Base-by-base conservation (phyloP, 2,329 filamentous ascomycete genomes). In the Phoma sp. region DNA sequence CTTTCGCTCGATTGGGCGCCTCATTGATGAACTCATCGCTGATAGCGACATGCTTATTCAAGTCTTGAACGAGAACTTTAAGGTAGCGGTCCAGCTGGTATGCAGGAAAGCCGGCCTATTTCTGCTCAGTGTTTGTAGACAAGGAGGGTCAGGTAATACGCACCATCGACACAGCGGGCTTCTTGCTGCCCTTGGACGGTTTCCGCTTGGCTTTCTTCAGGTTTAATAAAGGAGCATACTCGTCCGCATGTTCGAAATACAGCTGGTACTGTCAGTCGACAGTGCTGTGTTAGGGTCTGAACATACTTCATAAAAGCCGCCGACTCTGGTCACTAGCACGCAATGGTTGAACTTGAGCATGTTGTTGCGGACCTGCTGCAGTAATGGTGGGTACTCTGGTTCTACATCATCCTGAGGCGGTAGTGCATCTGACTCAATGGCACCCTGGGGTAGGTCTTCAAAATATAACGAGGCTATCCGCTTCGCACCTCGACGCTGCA, bases 241-340 rank as follows among this genome's bases (percentile, higher is more conserved):
- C 88, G 55, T 96, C 90, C 10, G 96, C 95, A 73, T 99, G 93
- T 67, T 96, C 90, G 74, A 98, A 96, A 78, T 99, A 99, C 55
- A 99, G 80, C 84, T 76, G 24, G 4, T 40, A 21, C 22, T 13
- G 43, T 68, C 43, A 69, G 59, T 48, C n/a, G 43, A n/a, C 6
- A 19, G 51, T 17, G 43, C 6, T 40, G 60, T 58, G 19, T 38
- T 25, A 32, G 33, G 17, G 27, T 21, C 24, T 21, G 27, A 4
- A 40, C 68, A 39, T 75, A 82, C 82, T 77, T 99, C 95, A 76
- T 98, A 99, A 77, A 99, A 99, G 57, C 93, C 89, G 51, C 95
- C 95, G 25, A 99, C 92, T 52, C 94, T 86, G 4, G 95, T 99
- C 56, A 99, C 79, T 7, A 99, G 76, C 35, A 99, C 90, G 76